A percentile compares a stretch with the other conserved stretches of the same genome.
Conservation (phyloP, 352 stramenopile genomes). For the Globisporangium alternatum region DNA sequence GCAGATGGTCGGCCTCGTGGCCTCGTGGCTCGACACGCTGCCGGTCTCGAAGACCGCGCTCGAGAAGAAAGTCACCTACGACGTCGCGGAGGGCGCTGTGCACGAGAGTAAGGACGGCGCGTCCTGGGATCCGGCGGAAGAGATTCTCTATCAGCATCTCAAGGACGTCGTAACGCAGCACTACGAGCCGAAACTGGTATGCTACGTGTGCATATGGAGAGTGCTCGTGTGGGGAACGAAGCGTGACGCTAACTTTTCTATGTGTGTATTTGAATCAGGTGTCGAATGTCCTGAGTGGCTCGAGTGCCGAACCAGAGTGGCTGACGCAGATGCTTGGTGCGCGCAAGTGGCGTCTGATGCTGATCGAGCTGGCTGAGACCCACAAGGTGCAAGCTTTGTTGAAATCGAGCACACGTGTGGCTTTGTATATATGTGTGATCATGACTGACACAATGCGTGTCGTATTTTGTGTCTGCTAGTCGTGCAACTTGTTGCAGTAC, state of each 20-base stretch:
- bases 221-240: not conserved
- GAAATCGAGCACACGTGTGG: not conserved
- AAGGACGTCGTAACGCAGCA: constrained; percentile 77
- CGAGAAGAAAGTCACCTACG: constrained; percentile 76
- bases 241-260: not conserved
- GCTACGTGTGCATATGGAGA: not conserved
- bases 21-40: constrained; percentile 74
- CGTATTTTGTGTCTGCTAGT: constrained; percentile 28
- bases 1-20: constrained; percentile 85
- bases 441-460: not conserved
- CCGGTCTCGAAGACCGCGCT: constrained; percentile 53
- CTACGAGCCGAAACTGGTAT: constrained; percentile 79
- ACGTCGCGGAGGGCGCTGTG: constrained; percentile 62
- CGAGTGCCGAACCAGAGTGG: constrained; percentile 71
- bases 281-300: constrained; percentile 83
- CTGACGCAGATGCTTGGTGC: constrained; percentile 81
- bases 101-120: constrained; percentile 62
- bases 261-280: constrained; percentile 27
- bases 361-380: constrained; percentile 82
- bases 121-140: constrained; percentile 70
- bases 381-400: constrained; percentile 55
- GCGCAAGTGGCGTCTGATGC: constrained; percentile 79
- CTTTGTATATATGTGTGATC: not conserved
- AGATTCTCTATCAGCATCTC: constrained; percentile 73
- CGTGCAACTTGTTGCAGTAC: constrained; percentile 81